Evolutionary conservation across 768 basidiomycete species (phyloP).

Genomic region (Wakefieldia striispora): DNA sequence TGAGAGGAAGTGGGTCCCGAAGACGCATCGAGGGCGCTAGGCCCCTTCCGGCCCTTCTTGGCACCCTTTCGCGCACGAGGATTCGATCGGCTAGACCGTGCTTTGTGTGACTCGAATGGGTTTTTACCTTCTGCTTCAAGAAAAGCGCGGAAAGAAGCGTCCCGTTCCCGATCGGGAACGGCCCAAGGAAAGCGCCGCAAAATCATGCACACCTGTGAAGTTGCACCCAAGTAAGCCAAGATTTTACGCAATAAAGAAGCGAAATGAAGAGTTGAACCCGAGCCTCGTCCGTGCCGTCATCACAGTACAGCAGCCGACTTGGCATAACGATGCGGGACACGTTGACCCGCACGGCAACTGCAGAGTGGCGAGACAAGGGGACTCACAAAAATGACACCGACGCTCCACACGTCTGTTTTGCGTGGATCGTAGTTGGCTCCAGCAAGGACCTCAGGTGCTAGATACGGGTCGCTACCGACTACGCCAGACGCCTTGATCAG

Average conservation of each 20-base stretch:
- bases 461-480: conserved; percentile 97
- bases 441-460: conserved; percentile 91
- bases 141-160: conserved; percentile 88
- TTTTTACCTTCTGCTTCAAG: conserved; percentile 90
- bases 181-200: conserved; percentile 98
- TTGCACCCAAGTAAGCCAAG: conserved; percentile 8
- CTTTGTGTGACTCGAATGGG: conserved; percentile 34
- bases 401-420: conserved; percentile 98
- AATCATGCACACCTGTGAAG: conserved; percentile 72
- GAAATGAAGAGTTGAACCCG: conserved; percentile 3
- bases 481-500: conserved; percentile 75
- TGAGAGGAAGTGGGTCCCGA: not conserved
- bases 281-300: conserved; percentile 2
- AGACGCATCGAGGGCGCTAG: not conserved
- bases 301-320: not conserved
- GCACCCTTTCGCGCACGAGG: conserved; percentile 1
- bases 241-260: conserved; percentile 5
- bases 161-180: conserved; percentile 92
- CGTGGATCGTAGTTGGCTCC: conserved; percentile 87
- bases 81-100: conserved; percentile 12
- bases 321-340: conserved; percentile 2
- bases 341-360: not conserved
- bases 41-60: conserved; percentile 5
- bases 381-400: conserved; percentile 93
- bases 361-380: not conserved